Conservation (phyloP, 2,329 filamentous ascomycete genomes). For the Aspergillus tubingensis region DNA sequence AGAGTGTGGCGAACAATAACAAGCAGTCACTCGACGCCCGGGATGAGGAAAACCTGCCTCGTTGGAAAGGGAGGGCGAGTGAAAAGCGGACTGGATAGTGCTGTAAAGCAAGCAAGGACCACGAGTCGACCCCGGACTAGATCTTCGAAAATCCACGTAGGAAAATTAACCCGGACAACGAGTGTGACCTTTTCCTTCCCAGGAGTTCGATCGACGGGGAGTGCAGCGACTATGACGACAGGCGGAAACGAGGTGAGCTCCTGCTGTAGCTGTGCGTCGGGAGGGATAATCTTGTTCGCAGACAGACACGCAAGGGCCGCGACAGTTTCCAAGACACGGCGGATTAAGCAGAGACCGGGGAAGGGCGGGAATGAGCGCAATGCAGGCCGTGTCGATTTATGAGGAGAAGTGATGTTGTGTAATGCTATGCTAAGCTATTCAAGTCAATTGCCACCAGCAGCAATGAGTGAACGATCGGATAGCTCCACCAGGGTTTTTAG, state of each 20-base stretch:
- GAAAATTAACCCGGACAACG: not conserved
- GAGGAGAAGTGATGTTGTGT: slow-evolving; percentile 20
- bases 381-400: slow-evolving; percentile 6
- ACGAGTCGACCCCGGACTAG: not conserved
- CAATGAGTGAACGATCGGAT: slow-evolving; percentile 30
- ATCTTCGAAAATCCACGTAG: not conserved
- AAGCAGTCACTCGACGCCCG: not conserved
- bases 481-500: slow-evolving; percentile 12
- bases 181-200: not conserved
- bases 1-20: not conserved
- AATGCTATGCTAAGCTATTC: not conserved
- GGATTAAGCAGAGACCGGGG: slow-evolving; percentile 4
- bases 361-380: slow-evolving; percentile 21
- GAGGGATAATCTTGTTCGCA: slow-evolving; percentile 14
- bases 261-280: not conserved
- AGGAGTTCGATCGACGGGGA: slow-evolving; percentile 16
- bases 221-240: slow-evolving; percentile 15
- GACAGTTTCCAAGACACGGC: slow-evolving; percentile 16
- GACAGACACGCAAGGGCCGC: slow-evolving; percentile 23
- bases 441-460: slow-evolving; percentile 33
- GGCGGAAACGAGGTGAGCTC: slow-evolving; percentile 8
- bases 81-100: not conserved
- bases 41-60: slow-evolving; percentile 11
- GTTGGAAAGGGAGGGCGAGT: slow-evolving; percentile 1
- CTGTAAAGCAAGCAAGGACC: slow-evolving; percentile 14